Base-by-base conservation (phyloP, 176 grass and related monocot genomes). In the Pharus latifolius region DNA sequence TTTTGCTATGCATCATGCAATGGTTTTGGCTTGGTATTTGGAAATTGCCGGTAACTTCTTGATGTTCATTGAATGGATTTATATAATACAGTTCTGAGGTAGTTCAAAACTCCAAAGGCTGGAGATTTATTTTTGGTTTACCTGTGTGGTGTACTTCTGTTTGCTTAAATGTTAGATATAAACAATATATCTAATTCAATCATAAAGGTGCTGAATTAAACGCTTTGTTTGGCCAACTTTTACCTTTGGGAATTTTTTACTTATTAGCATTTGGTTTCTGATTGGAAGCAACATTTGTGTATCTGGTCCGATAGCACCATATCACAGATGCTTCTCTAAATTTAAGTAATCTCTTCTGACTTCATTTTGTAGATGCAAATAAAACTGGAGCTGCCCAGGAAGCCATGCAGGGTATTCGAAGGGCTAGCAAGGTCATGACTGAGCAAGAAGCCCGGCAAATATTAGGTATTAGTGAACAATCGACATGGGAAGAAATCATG, bases 381-480 rank as follows among this genome's bases (percentile, higher is more conserved):
- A 88, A 75, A 83, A 88, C 78, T 72, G 95, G 95, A 69, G 87
- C 76, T 81, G 90, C 89, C 38, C 81, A 98, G 40, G 90, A 98
- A 88, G 61, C 82, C 49, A 80, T 98, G 49, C 61, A 79, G 28
- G 91, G 88, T 71, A 91, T 98, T 69, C 82, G 67, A 66, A 87
- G 81, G 72, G 78, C 45, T 54, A 88, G 72, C 69, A 93, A 93
- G 72, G 50, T 52, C 25, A 92, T 93, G 81, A 88, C 84, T 0
- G 95, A 98, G 63, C 87, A 98, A 80, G 95, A 98, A 80, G 95
- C 95, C 40, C 75, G 90, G 24, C 78, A 83, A 55, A 81, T 98
- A 75, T 73, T 98, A 10, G 89, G 95, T 45, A 85, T 90, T 52
- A 64, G 64, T 10, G 82, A 98, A 62, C 28, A 88, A 13, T 75